These are phyloP conservation scores for Alternaria atra DNA, from an alignment of 2,329 filamentous ascomycete species.

Conservation along the genomic window DNA sequence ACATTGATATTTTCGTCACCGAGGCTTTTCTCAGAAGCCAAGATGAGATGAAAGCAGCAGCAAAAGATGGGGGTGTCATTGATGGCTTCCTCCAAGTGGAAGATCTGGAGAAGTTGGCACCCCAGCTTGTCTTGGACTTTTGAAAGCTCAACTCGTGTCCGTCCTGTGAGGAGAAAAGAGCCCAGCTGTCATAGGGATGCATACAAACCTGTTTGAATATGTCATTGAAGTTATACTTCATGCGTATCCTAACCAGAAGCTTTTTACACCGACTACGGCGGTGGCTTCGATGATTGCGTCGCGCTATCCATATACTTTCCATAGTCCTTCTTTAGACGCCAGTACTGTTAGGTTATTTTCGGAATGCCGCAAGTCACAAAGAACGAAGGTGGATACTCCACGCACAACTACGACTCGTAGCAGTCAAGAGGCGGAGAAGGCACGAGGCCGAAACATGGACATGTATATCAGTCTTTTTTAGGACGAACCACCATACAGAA, in stretches of 20 bases:
- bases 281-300: background rate
- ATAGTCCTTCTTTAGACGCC: background rate
- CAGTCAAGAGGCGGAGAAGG: background rate
- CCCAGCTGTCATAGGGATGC: background rate
- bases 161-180: background rate
- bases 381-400: background rate
- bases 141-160: constrained; percentile 51
- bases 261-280: background rate
- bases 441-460: constrained; percentile 5
- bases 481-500: background rate
- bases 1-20: constrained; percentile 89
- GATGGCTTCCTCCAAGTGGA: constrained; percentile 83
- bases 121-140: constrained; percentile 86
- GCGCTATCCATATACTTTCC: background rate
- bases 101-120: constrained; percentile 87
- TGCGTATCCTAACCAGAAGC: background rate
- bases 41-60: constrained; percentile 68
- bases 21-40: constrained; percentile 85
- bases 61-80: constrained; percentile 39
- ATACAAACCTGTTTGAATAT: background rate
- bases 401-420: background rate
- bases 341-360: background rate
- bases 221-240: background rate
- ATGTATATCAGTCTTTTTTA: constrained; percentile 3
- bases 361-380: background rate